Percentiles rank a stretch among this genome's conserved stretches.
phyloP scores from a whole-genome alignment of 2,329 filamentous ascomycete species.

The Periconia digitata region DNA sequence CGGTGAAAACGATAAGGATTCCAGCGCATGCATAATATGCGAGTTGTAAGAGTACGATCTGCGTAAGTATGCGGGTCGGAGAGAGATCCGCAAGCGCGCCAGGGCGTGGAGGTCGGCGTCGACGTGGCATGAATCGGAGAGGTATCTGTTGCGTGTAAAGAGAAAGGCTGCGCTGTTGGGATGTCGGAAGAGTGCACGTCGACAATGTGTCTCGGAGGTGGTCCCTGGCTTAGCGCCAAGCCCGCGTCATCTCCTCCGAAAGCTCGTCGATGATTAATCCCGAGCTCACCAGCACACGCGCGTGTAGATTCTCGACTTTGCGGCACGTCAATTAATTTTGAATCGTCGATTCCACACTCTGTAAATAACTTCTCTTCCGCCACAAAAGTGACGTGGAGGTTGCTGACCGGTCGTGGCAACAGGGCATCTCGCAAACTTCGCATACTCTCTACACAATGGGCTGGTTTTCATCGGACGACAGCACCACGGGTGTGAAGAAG shows the following conservation, averaged over 20 bases:
- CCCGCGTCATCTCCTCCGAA: conserved; percentile 1
- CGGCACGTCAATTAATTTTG: background rate
- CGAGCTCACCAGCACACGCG: background rate
- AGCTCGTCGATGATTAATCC: background rate
- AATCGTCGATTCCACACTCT: background rate
- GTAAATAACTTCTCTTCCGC: background rate
- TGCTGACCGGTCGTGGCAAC: conserved; percentile 14
- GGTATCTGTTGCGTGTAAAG: conserved; percentile 11
- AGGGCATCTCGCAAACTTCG: conserved; percentile 14
- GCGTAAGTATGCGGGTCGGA: conserved; percentile 66
- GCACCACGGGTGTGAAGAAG: conserved; percentile 40
- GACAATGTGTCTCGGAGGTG: background rate
- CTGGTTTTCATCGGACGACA: conserved; percentile 48
- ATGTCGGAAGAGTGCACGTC: conserved; percentile 3
- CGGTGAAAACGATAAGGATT: conserved; percentile 67
- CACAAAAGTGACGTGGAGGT: background rate
- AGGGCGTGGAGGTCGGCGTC: conserved; percentile 64
- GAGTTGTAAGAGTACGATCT: conserved; percentile 66
- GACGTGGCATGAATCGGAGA: conserved; percentile 51
- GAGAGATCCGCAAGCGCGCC: conserved; percentile 68
- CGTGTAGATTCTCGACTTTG: background rate
- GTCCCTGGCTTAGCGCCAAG: conserved; percentile 1
- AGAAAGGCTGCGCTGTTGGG: conserved; percentile 2
- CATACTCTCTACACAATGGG: conserved; percentile 48
- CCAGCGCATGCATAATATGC: conserved; percentile 66